Evolutionary conservation across 192 early-diverging fungal genomes (phyloP).

Genomic region (Coemansia sp.): DNA sequence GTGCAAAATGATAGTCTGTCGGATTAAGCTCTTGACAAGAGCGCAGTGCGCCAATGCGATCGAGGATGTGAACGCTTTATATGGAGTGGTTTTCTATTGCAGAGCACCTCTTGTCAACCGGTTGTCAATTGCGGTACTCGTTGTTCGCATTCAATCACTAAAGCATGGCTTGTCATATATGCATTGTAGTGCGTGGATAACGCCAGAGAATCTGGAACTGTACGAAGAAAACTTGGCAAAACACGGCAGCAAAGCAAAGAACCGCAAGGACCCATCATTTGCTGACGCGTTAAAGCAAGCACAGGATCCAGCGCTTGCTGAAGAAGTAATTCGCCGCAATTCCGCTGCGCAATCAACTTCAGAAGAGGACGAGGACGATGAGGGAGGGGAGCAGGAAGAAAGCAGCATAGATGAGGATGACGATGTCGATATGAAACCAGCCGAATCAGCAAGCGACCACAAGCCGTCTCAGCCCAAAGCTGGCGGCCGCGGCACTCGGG

Average conservation of each 20-base stretch:
- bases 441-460: constrained; percentile 20
- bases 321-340: constrained; percentile 47
- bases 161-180: background rate
- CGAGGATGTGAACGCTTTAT: background rate
- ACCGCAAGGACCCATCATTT: constrained; percentile 55
- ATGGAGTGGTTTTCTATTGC: background rate
- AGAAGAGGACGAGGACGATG: constrained; percentile 59
- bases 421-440: constrained; percentile 46
- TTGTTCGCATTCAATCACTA: background rate
- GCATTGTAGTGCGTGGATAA: constrained; percentile 51
- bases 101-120: background rate
- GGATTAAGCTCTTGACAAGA: background rate
- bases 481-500: constrained; percentile 4
- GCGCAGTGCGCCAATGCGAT: background rate
- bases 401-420: constrained; percentile 56
- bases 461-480: constrained; percentile 10
- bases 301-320: constrained; percentile 48
- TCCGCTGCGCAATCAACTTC: constrained; percentile 21
- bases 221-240: constrained; percentile 53
- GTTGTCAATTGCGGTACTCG: background rate
- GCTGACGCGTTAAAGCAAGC: constrained; percentile 54
- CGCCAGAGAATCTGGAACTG: constrained; percentile 50
- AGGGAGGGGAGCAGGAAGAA: constrained; percentile 54
- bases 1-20: constrained; percentile 11
- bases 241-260: constrained; percentile 50